Conservation (phyloP, 2,329 filamentous ascomycete species). For the Trichoderma oligosporum region DNA sequence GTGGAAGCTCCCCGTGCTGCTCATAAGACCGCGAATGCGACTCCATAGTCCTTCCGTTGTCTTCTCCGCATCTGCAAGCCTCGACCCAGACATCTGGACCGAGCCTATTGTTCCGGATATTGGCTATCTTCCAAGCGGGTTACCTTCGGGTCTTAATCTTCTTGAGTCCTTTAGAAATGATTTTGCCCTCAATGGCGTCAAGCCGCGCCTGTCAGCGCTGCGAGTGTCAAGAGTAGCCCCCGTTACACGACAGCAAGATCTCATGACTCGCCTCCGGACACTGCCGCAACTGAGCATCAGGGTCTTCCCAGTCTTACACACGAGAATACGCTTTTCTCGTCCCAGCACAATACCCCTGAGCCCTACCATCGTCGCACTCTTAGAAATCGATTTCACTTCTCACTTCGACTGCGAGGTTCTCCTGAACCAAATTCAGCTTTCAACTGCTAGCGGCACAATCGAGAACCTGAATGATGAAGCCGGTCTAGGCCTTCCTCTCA, state of each 20-base stretch:
- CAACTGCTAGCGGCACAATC: conserved; percentile 55
- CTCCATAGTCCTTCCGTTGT: conserved; percentile 64
- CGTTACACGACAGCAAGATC: conserved; percentile 57
- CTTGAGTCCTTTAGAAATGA: conserved; percentile 69
- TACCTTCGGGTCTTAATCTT: conserved; percentile 70
- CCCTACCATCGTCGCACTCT: conserved; percentile 61
- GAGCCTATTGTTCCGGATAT: conserved; percentile 36
- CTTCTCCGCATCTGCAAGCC: conserved; percentile 58
- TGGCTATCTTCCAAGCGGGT: conserved; percentile 66
- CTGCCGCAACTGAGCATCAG: conserved; percentile 60
- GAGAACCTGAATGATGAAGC: conserved; percentile 53
- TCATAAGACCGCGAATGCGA: conserved; percentile 58
- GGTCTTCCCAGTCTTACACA: conserved; percentile 66
- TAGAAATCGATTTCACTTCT: conserved; percentile 71
- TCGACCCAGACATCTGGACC: conserved; percentile 47
- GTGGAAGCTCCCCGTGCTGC: conserved; percentile 59
- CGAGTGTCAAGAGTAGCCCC: conserved; percentile 72
- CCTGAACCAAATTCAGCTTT: conserved; percentile 56
- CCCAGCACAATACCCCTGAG: conserved; percentile 56
- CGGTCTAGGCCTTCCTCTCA: conserved; percentile 51
- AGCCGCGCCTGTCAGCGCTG: conserved; percentile 67
- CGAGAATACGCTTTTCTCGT: conserved; percentile 67
- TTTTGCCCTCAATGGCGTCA: conserved; percentile 56
- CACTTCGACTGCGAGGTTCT: conserved; percentile 64
- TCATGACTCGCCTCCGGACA: conserved; percentile 60